These are phyloP conservation scores for Schizochytrium sp. DNA, from an alignment of 108 stramenopile species.

Conservation along the genomic window DNA sequence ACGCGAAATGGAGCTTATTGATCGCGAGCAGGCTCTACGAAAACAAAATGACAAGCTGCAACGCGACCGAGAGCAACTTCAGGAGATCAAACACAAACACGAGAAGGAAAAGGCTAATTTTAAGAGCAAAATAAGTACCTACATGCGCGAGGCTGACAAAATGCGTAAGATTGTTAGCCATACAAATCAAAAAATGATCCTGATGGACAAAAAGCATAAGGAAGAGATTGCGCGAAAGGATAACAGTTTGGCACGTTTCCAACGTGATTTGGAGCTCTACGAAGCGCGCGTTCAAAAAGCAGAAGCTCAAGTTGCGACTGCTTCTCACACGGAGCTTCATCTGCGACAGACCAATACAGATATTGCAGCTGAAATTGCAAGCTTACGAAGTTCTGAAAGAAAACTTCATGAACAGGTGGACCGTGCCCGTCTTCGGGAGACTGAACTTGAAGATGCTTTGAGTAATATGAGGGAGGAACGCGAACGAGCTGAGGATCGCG, in stretches of 20 bases:
- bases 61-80: not conserved
- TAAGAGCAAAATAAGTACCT: not conserved
- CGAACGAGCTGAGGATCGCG: constrained; percentile 35
- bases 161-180: not conserved
- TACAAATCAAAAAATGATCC: not conserved
- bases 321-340: constrained; percentile 14
- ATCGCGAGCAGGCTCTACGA: constrained; percentile 10
- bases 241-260: not conserved
- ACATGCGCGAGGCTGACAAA: not conserved
- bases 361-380: not conserved
- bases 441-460: constrained; percentile 9
- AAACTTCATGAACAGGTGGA: not conserved
- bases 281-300: not conserved
- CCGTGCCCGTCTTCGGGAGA: not conserved
- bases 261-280: not conserved
- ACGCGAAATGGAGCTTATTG: constrained; percentile 39
- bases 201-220: not conserved
- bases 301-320: not conserved
- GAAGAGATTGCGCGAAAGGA: not conserved
- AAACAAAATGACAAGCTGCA: not conserved
- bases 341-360: not conserved
- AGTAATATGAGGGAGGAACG: constrained; percentile 47
- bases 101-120: not conserved
- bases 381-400: not conserved
- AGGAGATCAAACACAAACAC: not conserved